These are phyloP conservation scores for Oenanthe javanica DNA, from an alignment of 140 eudicot species.

Conservation along the genomic window DNA sequence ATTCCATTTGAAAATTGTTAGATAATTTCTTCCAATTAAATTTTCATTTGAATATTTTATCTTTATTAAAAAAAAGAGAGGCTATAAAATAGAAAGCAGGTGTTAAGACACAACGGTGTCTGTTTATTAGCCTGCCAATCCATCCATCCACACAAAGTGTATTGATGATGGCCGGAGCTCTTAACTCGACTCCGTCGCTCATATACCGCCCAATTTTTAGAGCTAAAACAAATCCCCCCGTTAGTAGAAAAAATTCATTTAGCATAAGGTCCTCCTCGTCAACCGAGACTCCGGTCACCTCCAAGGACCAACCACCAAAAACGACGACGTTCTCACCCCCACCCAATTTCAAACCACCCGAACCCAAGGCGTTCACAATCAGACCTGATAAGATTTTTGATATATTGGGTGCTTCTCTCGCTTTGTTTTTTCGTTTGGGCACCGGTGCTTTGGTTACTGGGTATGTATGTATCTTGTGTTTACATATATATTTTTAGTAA, in stretches of 20 bases:
- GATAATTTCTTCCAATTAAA: too few species aligned
- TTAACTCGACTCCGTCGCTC: conserved; percentile 47
- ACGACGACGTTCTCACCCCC: conserved; percentile 49
- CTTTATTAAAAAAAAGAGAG: too few species aligned
- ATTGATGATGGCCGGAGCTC: conserved; percentile 52
- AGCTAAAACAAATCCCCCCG: conserved; percentile 16
- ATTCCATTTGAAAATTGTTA: too few species aligned
- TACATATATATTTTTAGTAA: too few species aligned
- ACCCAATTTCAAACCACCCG: conserved; percentile 65
- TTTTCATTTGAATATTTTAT: too few species aligned
- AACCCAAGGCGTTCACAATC: conserved; percentile 58
- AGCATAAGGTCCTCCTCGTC: conserved; percentile 37
- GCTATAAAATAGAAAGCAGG: neutral
- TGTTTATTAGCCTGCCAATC: neutral
- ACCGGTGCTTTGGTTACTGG: conserved; percentile 78
- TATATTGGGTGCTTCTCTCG: conserved; percentile 63
- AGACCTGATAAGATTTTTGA: conserved; percentile 63
- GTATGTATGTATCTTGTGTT: conserved; percentile 34
- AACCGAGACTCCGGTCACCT: conserved; percentile 36
- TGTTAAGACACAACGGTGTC: neutral
- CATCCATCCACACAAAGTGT: neutral
- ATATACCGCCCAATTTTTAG: conserved; percentile 27
- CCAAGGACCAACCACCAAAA: conserved; percentile 36
- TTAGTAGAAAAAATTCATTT: conserved; percentile 13
- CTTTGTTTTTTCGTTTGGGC: conserved; percentile 63